phyloP scores from a whole-genome alignment of 257 asterid genomes.

The Rhazya stricta region DNA sequence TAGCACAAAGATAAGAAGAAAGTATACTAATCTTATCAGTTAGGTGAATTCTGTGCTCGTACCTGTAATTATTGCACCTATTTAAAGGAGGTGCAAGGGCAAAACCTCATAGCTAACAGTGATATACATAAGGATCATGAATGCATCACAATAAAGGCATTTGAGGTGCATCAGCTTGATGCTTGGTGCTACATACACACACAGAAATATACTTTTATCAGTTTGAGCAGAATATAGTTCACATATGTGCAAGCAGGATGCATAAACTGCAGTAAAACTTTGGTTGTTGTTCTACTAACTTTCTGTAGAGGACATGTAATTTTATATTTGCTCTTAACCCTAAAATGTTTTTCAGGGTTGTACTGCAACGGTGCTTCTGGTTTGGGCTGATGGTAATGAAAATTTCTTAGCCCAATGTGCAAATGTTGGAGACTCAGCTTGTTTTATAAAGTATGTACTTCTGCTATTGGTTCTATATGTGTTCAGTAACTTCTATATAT shows the following conservation, averaged over 20 bases:
- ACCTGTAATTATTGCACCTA: background rate
- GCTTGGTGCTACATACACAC: background rate
- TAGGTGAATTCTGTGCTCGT: background rate
- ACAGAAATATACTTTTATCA: background rate
- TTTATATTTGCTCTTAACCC: slow-evolving; percentile 21
- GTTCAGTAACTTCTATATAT: background rate
- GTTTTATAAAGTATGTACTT: slow-evolving; percentile 69
- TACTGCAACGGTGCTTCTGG: slow-evolving; percentile 91
- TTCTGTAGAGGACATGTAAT: slow-evolving; percentile 10
- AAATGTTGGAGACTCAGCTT: slow-evolving; percentile 98
- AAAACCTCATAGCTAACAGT: background rate
- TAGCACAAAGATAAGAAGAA: background rate
- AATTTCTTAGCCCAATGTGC: slow-evolving; percentile 84
- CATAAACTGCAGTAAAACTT: background rate
- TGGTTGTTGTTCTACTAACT: background rate
- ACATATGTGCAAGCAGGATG: background rate
- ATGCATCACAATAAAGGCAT: background rate
- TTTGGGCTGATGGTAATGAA: slow-evolving; percentile 65
- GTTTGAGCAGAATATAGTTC: background rate
- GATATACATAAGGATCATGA: background rate
- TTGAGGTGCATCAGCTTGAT: background rate
- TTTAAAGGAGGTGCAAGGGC: background rate
- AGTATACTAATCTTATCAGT: background rate
- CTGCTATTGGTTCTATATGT: slow-evolving; percentile 10
- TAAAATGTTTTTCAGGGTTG: slow-evolving; percentile 72